Evolutionary conservation across 495 filamentous ascomycete species (phyloP), one percentile per base, ranked within the genome.

Genomic region (Xylaria acuta): DNA sequence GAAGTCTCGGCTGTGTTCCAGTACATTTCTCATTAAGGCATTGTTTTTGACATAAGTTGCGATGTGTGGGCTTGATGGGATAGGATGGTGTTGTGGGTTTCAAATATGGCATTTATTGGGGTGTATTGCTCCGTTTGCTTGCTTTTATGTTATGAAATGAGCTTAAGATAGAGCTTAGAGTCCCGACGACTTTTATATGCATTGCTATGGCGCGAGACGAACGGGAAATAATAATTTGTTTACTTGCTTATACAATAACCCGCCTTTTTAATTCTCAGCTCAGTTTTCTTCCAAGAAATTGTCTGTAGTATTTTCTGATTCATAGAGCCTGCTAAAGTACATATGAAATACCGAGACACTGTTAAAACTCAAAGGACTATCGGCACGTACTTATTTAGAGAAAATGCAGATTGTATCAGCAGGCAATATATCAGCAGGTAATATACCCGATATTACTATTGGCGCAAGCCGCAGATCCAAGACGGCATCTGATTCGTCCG

Each of bases 1-100:
- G 92, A 94, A 71, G 94, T 99, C 3, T 97, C 92, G 64, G 93
- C 95, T 47, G 93, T 97, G 67, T 99, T 98, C 80, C 96, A 99
- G 88, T 99, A 97, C 82, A 99, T 99, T 75, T 97, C 95, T 75
- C 96, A 98, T 78, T 86, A 73, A 77, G 7, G 30, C 30, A 22
- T 56, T 45, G 25, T 12, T 11, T 65, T 47, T 63, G 1, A n/a
- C 36, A 7, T n/a, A n/a, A 38, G 18, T 12, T 6, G 14, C 27
- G 41, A 53, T 5, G 22, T 62, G 30, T 47, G 16, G 51, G 53
- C 25, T 49, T 69, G 16, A 36, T 22, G 25, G 43, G 8, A 34
- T 34, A n/a, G 18, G 25, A 53, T 40, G 18, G 43, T 27, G 43
- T 53, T 51, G 64, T 70, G 58, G 30, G 20, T 30, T 40, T 5